Evolutionary conservation across 208 protist species (phyloP), one percentile per base, ranked within the genome.

Genomic region (Trypanosoma platydactyli): DNA sequence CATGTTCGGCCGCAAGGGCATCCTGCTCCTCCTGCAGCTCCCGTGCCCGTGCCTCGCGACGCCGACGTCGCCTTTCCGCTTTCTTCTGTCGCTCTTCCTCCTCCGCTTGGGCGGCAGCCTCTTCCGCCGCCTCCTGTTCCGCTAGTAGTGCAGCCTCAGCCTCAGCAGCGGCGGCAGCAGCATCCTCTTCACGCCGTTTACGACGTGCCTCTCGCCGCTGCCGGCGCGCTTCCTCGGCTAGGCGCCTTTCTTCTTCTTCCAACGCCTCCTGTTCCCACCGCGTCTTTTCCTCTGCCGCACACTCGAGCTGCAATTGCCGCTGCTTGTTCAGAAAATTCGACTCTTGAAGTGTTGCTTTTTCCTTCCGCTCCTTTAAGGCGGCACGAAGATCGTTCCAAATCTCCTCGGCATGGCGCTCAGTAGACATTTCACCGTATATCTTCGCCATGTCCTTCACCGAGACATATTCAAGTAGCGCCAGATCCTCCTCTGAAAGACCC

Each of bases 371-470:
- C 61, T 83, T 67, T 40, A 96, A 68, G 0, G 83, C 66, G 0
- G 51, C 59, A 15, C 78, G 79, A 29, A 96, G 77, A 58, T 92
- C 80, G 12, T 64, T 53, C 88, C 87, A 96, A 56, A 96, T 91
- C 45, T 84, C 77, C 40, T 92, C 83, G 3, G 76, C 84, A 59
- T 89, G 77, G 18, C 79, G 76, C 18, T 86, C 73, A 11, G 45
- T 62, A 29, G 75, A 68, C 77, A 96, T 84, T 62, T 93, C 86
- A 24, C 75, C 79, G 66, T 93, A 89, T 52, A 96, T 93, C 59
- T 87, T 92, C 33, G 85, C 80, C 86, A 96, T 92, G 70, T 91
- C 91, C 77, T 83, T 84, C 48, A 93, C 88, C 4, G 85, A 89
- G 13, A 93, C 84, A 53, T 83, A 84, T 64, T 86, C 74, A 5